A percentile compares a stretch with the other conserved stretches of the same genome.
These are phyloP conservation scores for Wallemia mellicola DNA, from an alignment of 1,284 basidiomycete genomes.

Conservation along the genomic window DNA sequence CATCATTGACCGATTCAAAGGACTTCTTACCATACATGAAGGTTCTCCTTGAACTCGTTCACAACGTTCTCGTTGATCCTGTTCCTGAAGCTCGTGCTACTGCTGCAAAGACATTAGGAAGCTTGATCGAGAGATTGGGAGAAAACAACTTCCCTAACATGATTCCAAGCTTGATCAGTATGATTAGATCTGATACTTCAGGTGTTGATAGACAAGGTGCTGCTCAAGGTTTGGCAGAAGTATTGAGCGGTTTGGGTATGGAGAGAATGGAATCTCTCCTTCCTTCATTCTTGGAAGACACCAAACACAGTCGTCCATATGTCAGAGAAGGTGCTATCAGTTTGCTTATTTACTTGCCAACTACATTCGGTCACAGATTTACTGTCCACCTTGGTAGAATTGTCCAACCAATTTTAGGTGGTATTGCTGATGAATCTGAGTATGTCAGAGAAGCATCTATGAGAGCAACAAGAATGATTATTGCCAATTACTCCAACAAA, in stretches of 20 bases:
- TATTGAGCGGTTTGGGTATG: slow-evolving; percentile 83
- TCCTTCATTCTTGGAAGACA: slow-evolving; percentile 77
- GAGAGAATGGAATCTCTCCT: slow-evolving; percentile 81
- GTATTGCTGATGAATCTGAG: slow-evolving; percentile 78
- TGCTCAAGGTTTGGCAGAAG: slow-evolving; percentile 88
- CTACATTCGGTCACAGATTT: slow-evolving; percentile 87
- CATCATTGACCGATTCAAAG: slow-evolving; percentile 73
- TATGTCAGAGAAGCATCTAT: slow-evolving; percentile 85
- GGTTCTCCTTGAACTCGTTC: slow-evolving; percentile 65
- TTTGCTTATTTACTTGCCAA: slow-evolving; percentile 75
- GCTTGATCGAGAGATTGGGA: slow-evolving; percentile 80
- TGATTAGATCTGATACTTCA: slow-evolving; percentile 72
- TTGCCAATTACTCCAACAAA: slow-evolving; percentile 70
- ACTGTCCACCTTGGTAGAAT: slow-evolving; percentile 84
- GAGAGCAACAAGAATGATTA: slow-evolving; percentile 96
- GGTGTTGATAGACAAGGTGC: slow-evolving; percentile 81
- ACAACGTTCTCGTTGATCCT: slow-evolving; percentile 70
- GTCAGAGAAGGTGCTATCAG: slow-evolving; percentile 98
- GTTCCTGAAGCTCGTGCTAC: slow-evolving; percentile 92
- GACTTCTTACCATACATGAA: slow-evolving; percentile 90
- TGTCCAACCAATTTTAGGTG: slow-evolving; percentile 69
- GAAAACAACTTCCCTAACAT: slow-evolving; percentile 88
- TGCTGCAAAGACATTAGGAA: slow-evolving; percentile 89
- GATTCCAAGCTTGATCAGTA: slow-evolving; percentile 61
- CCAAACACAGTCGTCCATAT: slow-evolving; percentile 60